Evolutionary conservation across 1,284 basidiomycete genomes (phyloP).

Genomic region (Cryptococcus neoformans): DNA sequence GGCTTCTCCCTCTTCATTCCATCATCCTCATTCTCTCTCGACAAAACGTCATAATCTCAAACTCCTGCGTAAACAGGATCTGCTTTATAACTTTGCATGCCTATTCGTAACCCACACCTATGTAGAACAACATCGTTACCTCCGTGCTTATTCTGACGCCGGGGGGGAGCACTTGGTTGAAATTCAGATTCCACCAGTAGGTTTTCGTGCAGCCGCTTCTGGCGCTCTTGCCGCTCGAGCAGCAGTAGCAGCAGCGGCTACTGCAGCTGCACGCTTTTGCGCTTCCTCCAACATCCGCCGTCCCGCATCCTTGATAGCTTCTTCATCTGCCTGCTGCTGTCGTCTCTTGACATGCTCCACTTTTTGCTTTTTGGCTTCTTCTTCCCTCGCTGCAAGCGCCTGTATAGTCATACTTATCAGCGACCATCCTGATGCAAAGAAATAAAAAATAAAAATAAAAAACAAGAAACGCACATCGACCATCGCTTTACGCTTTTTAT

Average conservation of each 20-base stretch:
- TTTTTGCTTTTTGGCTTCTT: slow-evolving; percentile 69
- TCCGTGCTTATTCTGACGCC: too few species aligned
- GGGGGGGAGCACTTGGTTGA: too few species aligned
- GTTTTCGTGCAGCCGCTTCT: not conserved
- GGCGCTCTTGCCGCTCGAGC: slow-evolving; percentile 4
- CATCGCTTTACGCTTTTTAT: slow-evolving; percentile 72
- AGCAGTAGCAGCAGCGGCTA: slow-evolving; percentile 17
- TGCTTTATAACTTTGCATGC: too few species aligned
- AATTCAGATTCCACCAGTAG: slow-evolving; percentile 50
- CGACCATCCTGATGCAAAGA: not conserved
- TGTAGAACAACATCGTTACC: too few species aligned
- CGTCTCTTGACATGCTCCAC: slow-evolving; percentile 59
- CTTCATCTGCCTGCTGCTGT: slow-evolving; percentile 59
- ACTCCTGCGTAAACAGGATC: too few species aligned
- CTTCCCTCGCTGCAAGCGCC: slow-evolving; percentile 78
- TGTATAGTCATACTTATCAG: slow-evolving; percentile 30
- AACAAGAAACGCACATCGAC: slow-evolving; percentile 53
- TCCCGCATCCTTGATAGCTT: slow-evolving; percentile 75
- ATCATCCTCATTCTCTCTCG: slow-evolving; percentile 69
- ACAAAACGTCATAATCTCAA: slow-evolving; percentile 73
- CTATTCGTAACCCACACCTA: too few species aligned
- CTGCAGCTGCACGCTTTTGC: slow-evolving; percentile 22
- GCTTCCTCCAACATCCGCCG: slow-evolving; percentile 64
- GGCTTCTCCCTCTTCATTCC: slow-evolving; percentile 10
- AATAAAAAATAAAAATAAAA: not conserved